Conservation (phyloP, 2,329 filamentous ascomycete species). For the Alternaria solani region DNA sequence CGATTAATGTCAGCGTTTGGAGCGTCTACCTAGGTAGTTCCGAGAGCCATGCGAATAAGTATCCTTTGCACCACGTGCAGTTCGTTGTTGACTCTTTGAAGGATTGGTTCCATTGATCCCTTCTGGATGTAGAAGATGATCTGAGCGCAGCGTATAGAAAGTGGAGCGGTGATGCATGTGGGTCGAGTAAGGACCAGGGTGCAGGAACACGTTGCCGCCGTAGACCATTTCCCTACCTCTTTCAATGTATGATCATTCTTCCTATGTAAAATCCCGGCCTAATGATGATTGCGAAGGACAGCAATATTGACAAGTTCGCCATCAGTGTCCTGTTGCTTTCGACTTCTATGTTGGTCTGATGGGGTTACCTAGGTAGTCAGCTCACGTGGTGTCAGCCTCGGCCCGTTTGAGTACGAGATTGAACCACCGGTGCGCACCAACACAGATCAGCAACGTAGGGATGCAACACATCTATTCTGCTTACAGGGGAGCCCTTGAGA, state of each 20-base stretch:
- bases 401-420: neutral
- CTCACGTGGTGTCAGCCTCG: neutral
- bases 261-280: neutral
- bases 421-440: neutral
- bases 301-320: no score
- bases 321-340: no score
- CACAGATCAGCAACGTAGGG: neutral
- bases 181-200: neutral
- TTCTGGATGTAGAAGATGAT: neutral
- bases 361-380: neutral
- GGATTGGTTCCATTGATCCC: neutral
- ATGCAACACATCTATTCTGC: neutral
- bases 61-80: neutral
- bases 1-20: neutral
- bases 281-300: neutral
- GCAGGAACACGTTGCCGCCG: neutral
- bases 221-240: neutral
- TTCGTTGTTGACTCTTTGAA: neutral
- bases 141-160: neutral
- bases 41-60: neutral
- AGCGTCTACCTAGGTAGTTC: slow-evolving; percentile 1
- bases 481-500: neutral
- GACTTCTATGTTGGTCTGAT: neutral
- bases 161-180: neutral
- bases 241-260: neutral